These are phyloP conservation scores for Plasmodium coatneyi DNA, from an alignment of 169 alveolate genomes.

Conservation along the genomic window DNA sequence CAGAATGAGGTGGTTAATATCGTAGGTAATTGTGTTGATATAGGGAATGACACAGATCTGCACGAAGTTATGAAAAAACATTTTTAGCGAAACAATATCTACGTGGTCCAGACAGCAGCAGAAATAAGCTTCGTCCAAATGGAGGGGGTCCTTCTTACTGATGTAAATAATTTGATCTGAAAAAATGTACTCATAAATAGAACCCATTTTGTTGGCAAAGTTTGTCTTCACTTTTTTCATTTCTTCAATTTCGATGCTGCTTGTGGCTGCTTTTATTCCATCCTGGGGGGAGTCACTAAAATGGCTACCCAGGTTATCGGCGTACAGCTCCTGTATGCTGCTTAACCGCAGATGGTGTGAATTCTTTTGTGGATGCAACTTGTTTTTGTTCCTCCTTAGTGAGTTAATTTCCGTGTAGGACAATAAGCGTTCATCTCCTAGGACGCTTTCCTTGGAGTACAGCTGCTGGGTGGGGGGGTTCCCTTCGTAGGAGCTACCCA, in stretches of 20 bases:
- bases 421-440: neutral
- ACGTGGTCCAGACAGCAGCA: conserved; percentile 33
- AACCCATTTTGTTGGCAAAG: neutral
- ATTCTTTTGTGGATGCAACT: neutral
- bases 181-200: conserved; percentile 32
- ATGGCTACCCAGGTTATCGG: conserved; percentile 1
- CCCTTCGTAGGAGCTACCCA: neutral
- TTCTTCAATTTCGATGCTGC: conserved; percentile 18
- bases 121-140: conserved; percentile 30
- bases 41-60: conserved; percentile 30
- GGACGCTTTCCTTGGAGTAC: neutral
- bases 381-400: neutral
- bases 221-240: conserved; percentile 10
- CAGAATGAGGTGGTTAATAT: conserved; percentile 24
- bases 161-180: conserved; percentile 23
- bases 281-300: neutral
- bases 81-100: conserved; percentile 48
- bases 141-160: conserved; percentile 48
- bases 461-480: neutral
- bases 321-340: conserved; percentile 24
- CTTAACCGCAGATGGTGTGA: neutral
- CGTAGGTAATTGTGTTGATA: conserved; percentile 20
- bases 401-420: neutral
- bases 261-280: conserved; percentile 11
- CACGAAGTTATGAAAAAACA: conserved; percentile 49